Conservation (phyloP, 345 rosid genomes). For the Euclidium syriacum region DNA sequence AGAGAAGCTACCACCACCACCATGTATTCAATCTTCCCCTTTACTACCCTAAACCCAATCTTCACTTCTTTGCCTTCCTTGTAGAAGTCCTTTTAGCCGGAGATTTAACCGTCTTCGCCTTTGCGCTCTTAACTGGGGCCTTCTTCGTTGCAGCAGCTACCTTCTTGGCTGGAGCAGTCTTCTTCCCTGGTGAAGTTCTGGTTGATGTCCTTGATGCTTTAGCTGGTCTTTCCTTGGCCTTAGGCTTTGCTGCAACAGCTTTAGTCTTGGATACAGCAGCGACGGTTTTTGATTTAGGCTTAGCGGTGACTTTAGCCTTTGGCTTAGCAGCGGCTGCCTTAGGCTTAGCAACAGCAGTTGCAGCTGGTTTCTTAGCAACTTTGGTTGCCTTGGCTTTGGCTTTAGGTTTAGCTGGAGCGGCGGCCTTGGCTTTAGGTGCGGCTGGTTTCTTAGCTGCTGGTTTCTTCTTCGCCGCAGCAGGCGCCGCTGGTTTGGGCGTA, state of each 20-base stretch:
- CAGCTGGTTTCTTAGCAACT: constrained; percentile 11
- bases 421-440: constrained; percentile 25
- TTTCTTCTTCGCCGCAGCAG: constrained; percentile 34
- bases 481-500: not conserved
- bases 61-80: constrained; percentile 42
- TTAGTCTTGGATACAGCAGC: constrained; percentile 34
- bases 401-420: constrained; percentile 28
- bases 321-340: constrained; percentile 32
- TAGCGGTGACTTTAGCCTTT: constrained; percentile 30
- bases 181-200: constrained; percentile 63
- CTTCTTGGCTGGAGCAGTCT: constrained; percentile 43
- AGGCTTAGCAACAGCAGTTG: constrained; percentile 21
- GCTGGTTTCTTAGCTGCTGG: constrained; percentile 9
- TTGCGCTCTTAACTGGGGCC: constrained; percentile 46
- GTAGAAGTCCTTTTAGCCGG: constrained; percentile 48
- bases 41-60: constrained; percentile 13
- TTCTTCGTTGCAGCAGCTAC: constrained; percentile 35
- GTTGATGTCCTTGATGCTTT: constrained; percentile 62
- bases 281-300: constrained; percentile 21
- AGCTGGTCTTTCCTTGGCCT: constrained; percentile 51
- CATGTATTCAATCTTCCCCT: constrained; percentile 8
- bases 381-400: constrained; percentile 32
- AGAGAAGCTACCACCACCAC: constrained; percentile 24
- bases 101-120: constrained; percentile 49
- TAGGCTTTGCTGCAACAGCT: constrained; percentile 47